Evolutionary conservation across 164 flowering plant species (phyloP), one percentile per base, ranked within the genome.

Genomic region (Vitis amurensis): DNA sequence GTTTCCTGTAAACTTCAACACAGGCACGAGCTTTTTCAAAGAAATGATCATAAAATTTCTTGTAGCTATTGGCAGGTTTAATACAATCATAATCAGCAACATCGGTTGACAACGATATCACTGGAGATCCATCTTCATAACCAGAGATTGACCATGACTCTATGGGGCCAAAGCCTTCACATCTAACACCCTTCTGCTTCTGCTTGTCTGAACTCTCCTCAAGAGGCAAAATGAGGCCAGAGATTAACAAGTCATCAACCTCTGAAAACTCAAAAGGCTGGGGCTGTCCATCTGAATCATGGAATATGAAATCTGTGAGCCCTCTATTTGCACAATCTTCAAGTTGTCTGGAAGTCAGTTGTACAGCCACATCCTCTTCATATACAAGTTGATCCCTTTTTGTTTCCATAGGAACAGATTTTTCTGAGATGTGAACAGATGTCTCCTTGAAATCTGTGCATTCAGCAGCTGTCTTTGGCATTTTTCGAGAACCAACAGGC

Each of bases 71-170:
- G 4, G 92, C 84, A 49, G 99, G 94, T 70, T 87, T 89, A 1
- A 85, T 49, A 71, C 98, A 92, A 23, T 85, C 88, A 79, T 92
- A 94, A 69, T 92, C 98, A 49, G 94, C 91, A 48, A 86, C 12
- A 29, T 86, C 93, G 1, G 99, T 94, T 0, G 94, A 84, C 11
- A 94, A 66, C 98, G 97, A 94, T 66, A 92, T 76, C 0, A 83
- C 82, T 1, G 96, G 97, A 3, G 72, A 72, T 11, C 96, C 97
- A 16, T 91, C 97, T 69, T 94, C 97, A 76, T 89, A 94, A 44
- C 99, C 99, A 71, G 99, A 94, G 50, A 94, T 88, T 2, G 82
- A 72, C 98, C 99, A 94, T 2, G 82, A 66, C 76, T 91, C 94
- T 44, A 94, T 80, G 30, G 94, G 85, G 9, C 99, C 99, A 81